These are phyloP conservation scores for Ganoderma lucidum DNA, from an alignment of 1,284 basidiomycete genomes.

Conservation along the genomic window DNA sequence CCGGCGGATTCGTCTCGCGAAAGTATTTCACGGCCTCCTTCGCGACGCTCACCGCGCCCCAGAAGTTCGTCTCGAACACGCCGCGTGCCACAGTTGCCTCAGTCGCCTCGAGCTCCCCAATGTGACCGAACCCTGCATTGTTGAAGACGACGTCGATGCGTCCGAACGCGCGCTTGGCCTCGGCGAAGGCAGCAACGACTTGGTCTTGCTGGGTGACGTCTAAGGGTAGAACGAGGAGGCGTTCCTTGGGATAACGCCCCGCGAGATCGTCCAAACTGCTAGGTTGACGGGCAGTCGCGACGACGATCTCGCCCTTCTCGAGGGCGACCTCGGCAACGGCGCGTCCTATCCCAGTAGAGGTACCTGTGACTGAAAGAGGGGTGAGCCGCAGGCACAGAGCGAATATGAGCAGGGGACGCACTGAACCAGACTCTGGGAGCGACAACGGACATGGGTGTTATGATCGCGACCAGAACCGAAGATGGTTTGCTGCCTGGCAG, in stretches of 20 bases:
- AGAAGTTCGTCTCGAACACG: slow-evolving; percentile 49
- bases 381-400: background rate
- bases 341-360: slow-evolving; percentile 44
- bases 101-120: slow-evolving; percentile 44
- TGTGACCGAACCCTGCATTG: slow-evolving; percentile 45
- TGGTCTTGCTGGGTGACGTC: slow-evolving; percentile 47
- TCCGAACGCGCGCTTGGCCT: slow-evolving; percentile 45
- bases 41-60: slow-evolving; percentile 45
- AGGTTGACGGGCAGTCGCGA: slow-evolving; percentile 44
- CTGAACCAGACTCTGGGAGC: slow-evolving; percentile 29
- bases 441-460: background rate
- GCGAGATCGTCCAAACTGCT: slow-evolving; percentile 35
- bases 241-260: slow-evolving; percentile 22
- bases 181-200: slow-evolving; percentile 45
- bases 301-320: slow-evolving; percentile 41
- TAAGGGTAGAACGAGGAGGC: slow-evolving; percentile 47
- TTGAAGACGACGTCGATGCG: slow-evolving; percentile 54
- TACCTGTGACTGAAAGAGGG: slow-evolving; percentile 39
- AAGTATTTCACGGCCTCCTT: slow-evolving; percentile 46
- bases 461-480: too few relatives aligned
- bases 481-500: background rate
- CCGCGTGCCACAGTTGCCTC: slow-evolving; percentile 40
- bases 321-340: slow-evolving; percentile 38
- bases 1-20: slow-evolving; percentile 46
- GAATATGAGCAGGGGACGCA: slow-evolving; percentile 9